Percentiles rank a stretch among this genome's conserved stretches.
Conservation (phyloP, 2,329 filamentous ascomycete species). For the Coniella vitis region DNA sequence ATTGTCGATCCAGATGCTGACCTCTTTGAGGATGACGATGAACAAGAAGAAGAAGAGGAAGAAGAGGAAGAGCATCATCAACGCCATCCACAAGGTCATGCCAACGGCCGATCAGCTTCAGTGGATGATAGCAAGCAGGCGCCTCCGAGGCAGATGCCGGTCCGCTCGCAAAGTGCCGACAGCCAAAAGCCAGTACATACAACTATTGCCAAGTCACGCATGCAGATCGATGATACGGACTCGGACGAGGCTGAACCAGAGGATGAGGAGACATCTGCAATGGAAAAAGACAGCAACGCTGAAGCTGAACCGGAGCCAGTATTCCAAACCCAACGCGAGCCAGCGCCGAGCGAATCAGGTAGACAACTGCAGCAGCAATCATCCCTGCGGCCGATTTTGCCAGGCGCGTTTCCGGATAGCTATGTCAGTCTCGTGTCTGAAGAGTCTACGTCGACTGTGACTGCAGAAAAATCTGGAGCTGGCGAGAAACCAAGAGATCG, state of each 20-base stretch:
- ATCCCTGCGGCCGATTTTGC: constrained; percentile 28
- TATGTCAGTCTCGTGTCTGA: constrained; percentile 27
- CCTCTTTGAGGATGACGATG: constrained; percentile 27
- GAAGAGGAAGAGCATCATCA: too few species aligned
- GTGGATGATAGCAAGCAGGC: constrained; percentile 35
- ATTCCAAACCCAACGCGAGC: background rate
- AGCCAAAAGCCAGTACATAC: constrained; percentile 40
- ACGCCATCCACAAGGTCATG: constrained; percentile 25
- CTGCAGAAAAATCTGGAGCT: constrained; percentile 25
- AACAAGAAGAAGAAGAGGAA: constrained; percentile 27
- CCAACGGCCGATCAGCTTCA: constrained; percentile 29
- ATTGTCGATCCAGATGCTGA: constrained; percentile 49
- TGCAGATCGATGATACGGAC: constrained; percentile 67
- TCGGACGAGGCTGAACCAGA: constrained; percentile 44
- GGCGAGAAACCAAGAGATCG: constrained; percentile 33
- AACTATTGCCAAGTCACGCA: constrained; percentile 52
- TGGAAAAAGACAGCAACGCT: constrained; percentile 10
- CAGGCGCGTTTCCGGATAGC: constrained; percentile 37
- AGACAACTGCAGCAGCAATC: constrained; percentile 15
- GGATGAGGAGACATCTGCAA: constrained; percentile 21
- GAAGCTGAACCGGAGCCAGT: constrained; percentile 1
- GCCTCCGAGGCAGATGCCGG: constrained; percentile 36
- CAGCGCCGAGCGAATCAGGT: constrained; percentile 24
- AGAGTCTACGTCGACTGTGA: constrained; percentile 23
- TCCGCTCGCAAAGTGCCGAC: constrained; percentile 34